Conservation (phyloP, 2,329 filamentous ascomycete genomes). For the Epichloe aotearoae region DNA sequence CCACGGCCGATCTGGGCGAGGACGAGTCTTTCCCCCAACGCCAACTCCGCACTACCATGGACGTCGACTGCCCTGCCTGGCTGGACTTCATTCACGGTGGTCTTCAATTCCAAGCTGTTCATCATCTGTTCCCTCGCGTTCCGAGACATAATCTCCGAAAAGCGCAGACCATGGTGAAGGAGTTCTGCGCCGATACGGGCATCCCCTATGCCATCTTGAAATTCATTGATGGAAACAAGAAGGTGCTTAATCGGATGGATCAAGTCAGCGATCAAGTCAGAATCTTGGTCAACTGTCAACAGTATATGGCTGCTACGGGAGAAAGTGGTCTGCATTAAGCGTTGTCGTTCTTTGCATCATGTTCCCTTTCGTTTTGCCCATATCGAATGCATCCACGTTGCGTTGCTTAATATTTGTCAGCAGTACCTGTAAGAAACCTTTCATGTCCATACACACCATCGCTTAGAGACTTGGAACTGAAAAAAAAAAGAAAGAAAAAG, state of each 20-base stretch:
- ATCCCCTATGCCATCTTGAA: constrained; percentile 49
- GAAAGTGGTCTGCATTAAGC: constrained; percentile 24
- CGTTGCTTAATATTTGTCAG: too few relatives aligned
- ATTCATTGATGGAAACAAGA: constrained; percentile 50
- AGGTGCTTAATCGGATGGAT: constrained; percentile 32
- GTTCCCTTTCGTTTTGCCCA: not conserved
- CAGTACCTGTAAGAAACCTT: too few relatives aligned
- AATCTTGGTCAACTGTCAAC: constrained; percentile 44
- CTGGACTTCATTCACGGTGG: constrained; percentile 61
- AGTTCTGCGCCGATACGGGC: constrained; percentile 50
- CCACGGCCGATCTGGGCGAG: constrained; percentile 48
- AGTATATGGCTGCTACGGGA: constrained; percentile 34
- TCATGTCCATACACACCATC: too few relatives aligned
- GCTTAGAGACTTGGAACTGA: too few relatives aligned
- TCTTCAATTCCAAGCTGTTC: constrained; percentile 59
- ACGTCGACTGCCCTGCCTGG: constrained; percentile 59
- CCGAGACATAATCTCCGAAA: constrained; percentile 54
- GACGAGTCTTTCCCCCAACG: constrained; percentile 53
- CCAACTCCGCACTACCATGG: constrained; percentile 60
- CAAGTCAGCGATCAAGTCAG: constrained; percentile 49
- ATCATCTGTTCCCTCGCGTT: constrained; percentile 56
- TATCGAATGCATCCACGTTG: too few relatives aligned
- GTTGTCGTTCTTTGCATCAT: not conserved
- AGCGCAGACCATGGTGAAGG: constrained; percentile 44
- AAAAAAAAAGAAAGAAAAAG: too few relatives aligned